Evolutionary conservation across 139 green algal species (phyloP), one percentile per base, ranked within the genome.

Genomic region (Nannochloris sp.): DNA sequence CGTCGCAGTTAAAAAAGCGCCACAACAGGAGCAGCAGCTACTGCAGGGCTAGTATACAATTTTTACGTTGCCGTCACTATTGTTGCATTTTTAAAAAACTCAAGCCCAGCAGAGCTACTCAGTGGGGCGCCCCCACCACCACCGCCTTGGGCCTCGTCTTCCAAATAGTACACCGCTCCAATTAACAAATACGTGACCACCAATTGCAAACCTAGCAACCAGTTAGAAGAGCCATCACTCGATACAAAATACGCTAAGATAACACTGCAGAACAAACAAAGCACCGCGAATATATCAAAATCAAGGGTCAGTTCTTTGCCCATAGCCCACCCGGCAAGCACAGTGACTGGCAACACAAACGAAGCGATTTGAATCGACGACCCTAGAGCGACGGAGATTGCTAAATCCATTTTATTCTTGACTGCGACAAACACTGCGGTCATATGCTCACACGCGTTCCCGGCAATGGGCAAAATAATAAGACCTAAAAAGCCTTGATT

Each of bases 361-460:
- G 90, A 72, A 2, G 89, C 83, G 44, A 96, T 95, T 81, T 83
- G 88, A 37, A 93, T 90, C 54, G 80, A 90, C 3, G 75, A 87
- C 27, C 88, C 88, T 24, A 95, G 71, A 3, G 86, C 90, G 19
- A 97, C 73, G 0, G 80, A 84, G n/a, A 96, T 86, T 4, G 85
- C 81, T 29, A 95, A 76, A 72, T 95, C 89, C 89, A 96, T 95
- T 70, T 95, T 95, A 77, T 93, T 82, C 71, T 92, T 93, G 27
- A 86, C 73, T 3, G 90, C 89, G 64, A 97, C 90, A 51, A 95
- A 80, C n/a, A 97, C 77, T 0, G 90, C 90, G 4, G 81, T 91
- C 54, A 95, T 87, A 77, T 96, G 90, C 75, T 95, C 90, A 31
- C 81, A 89, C 7, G 89, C 89, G 34, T 96, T 96, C 68, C 89